Evolutionary conservation across 306 rosid genomes (phyloP).

Genomic region (Dicorynia guianensis): DNA sequence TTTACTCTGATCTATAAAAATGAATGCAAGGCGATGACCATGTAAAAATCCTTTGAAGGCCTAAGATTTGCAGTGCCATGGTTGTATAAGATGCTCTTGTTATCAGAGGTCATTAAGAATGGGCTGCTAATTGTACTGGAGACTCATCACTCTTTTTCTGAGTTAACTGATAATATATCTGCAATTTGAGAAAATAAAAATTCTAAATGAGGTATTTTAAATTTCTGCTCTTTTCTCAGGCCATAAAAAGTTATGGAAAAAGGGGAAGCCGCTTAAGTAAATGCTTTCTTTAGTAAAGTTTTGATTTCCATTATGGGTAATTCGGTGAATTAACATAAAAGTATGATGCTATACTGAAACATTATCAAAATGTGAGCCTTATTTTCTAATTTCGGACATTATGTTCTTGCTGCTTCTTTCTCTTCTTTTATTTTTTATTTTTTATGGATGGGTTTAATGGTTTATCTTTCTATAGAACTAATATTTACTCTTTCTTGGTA

Average conservation of each 20-base stretch:
- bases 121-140: not conserved
- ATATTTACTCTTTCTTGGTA: constrained; percentile 3
- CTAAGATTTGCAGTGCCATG: constrained; percentile 3
- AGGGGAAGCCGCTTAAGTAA: constrained; percentile 14
- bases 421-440: too few relatives aligned
- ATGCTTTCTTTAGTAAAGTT: not conserved
- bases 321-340: not conserved
- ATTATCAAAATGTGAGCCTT: not conserved
- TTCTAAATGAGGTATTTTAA: constrained; percentile 6
- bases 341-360: not conserved
- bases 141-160: not conserved
- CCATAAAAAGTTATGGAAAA: not conserved
- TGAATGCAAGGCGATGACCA: not conserved
- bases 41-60: not conserved
- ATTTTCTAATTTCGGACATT: not conserved
- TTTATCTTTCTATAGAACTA: not conserved
- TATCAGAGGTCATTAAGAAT: not conserved
- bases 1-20: not conserved
- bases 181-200: not conserved
- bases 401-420: not conserved
- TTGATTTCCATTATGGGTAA: not conserved
- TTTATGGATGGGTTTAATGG: not conserved
- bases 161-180: not conserved
- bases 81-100: not conserved
- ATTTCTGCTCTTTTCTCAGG: not conserved